Evolutionary conservation across 1,139 yeast genomes (phyloP).

Genomic region (Diutina scorzettiae): DNA sequence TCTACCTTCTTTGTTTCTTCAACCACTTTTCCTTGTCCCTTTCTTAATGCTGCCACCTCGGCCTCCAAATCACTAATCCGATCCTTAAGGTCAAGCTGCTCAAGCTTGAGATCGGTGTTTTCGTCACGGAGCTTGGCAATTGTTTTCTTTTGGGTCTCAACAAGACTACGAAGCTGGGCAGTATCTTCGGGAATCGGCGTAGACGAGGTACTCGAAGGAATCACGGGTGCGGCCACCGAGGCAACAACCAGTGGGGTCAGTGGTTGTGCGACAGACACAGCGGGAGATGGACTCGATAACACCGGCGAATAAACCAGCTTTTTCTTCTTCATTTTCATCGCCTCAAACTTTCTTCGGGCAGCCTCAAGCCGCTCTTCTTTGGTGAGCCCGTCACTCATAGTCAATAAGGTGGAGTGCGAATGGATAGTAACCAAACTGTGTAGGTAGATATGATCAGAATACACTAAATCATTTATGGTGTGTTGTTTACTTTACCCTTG

Average conservation of each 20-base stretch:
- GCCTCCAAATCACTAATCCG: constrained; percentile 9
- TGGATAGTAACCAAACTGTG: no score
- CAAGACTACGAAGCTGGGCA: constrained; percentile 11
- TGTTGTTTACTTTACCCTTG: no score
- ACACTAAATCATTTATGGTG: no score
- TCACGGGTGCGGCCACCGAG: background rate
- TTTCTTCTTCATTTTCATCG: constrained; percentile 49
- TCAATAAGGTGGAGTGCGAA: no score
- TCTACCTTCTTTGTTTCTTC: background rate
- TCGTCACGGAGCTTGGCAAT: constrained; percentile 30
- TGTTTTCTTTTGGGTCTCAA: constrained; percentile 21
- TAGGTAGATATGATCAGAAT: no score
- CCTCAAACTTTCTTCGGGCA: constrained; percentile 53
- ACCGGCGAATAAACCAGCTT: background rate
- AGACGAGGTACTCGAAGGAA: background rate
- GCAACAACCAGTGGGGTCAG: background rate
- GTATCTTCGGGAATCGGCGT: constrained; percentile 8
- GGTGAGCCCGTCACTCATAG: constrained; percentile 14
- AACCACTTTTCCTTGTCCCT: background rate
- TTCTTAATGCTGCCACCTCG: background rate
- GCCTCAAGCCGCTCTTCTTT: constrained; percentile 52
- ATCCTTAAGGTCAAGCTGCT: constrained; percentile 9
- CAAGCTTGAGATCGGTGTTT: constrained; percentile 31
- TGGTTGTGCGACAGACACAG: background rate
- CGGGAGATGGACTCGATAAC: background rate